phyloP scores from a whole-genome alignment of 768 basidiomycete genomes.

The Tricholoma terreum region DNA sequence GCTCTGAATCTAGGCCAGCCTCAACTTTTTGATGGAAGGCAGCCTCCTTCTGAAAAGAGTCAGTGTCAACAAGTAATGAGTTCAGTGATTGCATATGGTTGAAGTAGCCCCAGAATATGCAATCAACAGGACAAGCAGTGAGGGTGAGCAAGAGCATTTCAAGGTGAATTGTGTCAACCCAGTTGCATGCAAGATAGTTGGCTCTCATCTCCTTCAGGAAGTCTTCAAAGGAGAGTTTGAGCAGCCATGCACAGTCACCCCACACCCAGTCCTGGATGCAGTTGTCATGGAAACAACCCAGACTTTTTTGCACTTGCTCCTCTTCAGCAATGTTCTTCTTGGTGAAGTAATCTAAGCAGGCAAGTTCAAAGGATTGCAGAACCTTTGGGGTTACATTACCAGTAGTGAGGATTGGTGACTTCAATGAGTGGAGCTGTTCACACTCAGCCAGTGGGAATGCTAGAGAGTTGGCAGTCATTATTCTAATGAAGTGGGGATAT shows the following conservation, averaged over 20 bases:
- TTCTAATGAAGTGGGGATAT: background rate
- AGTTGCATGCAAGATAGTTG: background rate
- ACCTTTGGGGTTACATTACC: background rate
- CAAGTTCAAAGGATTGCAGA: background rate
- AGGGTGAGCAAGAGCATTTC: background rate
- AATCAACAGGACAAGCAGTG: background rate
- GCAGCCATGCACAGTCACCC: background rate
- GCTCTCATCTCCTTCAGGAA: background rate
- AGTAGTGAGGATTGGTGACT: background rate
- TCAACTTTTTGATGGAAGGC: too few species aligned
- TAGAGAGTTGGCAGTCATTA: too few species aligned
- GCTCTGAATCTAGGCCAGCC: too few species aligned
- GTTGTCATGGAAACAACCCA: background rate
- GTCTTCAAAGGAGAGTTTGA: background rate
- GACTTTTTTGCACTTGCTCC: too few species aligned
- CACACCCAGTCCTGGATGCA: background rate
- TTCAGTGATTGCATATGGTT: background rate
- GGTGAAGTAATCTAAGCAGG: background rate
- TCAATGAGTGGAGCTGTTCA: background rate
- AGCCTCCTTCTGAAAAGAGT: background rate
- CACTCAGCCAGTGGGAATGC: background rate
- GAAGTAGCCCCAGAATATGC: background rate
- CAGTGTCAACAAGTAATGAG: background rate
- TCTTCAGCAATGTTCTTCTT: too few species aligned
- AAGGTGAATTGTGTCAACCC: background rate